These are phyloP conservation scores for Globisporangium heterothallicum DNA, from an alignment of 352 stramenopile genomes.

Conservation along the genomic window DNA sequence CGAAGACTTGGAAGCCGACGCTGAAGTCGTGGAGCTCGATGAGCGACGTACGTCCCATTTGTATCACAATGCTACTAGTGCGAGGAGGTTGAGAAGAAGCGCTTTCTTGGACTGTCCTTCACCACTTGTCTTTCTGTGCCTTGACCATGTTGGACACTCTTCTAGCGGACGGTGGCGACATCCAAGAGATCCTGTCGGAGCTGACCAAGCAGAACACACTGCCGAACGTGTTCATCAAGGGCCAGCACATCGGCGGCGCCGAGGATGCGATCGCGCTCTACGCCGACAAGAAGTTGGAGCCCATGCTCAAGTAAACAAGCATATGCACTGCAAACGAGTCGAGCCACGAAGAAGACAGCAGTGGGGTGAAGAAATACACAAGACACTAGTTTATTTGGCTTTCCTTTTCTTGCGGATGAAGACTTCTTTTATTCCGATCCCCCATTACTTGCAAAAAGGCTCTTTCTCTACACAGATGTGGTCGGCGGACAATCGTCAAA, in stretches of 20 bases:
- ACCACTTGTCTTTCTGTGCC: not conserved
- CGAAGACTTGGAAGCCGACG: conserved; percentile 53
- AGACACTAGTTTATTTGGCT: too few relatives aligned
- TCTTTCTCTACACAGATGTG: conserved; percentile 86
- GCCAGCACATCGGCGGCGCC: conserved; percentile 94
- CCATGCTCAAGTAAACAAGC: conserved; percentile 52
- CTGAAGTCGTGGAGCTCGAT: conserved; percentile 74
- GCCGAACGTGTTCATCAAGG: conserved; percentile 98
- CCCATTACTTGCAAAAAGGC: too few relatives aligned
- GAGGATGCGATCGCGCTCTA: conserved; percentile 67
- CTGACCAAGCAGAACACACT: conserved; percentile 95
- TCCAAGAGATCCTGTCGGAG: conserved; percentile 87
- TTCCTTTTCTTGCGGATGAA: too few relatives aligned
- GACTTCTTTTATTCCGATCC: too few relatives aligned
- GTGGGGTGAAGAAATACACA: too few relatives aligned
- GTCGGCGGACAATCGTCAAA: conserved; percentile 91
- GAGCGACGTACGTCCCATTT: conserved; percentile 25
- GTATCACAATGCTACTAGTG: too few relatives aligned
- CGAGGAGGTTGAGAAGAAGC: too few relatives aligned
- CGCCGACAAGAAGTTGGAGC: conserved; percentile 46
- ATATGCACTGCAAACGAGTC: too few relatives aligned
- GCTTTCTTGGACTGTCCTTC: not conserved
- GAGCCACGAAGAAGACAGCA: too few relatives aligned
- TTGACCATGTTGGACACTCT: not conserved
- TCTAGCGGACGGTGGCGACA: conserved; percentile 77